Evolutionary conservation across 345 rosid genomes (phyloP), one percentile per base, ranked within the genome.

Genomic region (Lepidium didymum): DNA sequence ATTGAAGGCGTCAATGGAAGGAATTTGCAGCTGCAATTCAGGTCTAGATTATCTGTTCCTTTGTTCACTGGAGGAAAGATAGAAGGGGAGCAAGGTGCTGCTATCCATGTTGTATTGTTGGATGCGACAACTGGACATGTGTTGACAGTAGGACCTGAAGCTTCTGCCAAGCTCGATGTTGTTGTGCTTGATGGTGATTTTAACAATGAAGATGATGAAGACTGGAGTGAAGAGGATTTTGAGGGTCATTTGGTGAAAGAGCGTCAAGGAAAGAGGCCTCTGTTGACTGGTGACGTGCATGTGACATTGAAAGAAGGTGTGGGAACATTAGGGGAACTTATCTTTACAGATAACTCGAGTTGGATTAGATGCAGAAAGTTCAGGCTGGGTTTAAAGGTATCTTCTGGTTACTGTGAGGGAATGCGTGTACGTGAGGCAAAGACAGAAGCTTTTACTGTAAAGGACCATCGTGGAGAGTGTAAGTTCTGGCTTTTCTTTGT

Each of bases 401-500:
- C 89, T 42, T 68, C 83, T 14, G 96, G 89, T 56, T 84, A 53
- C 78, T 86, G 83, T 74, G 96, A 89, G 53, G 87, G 87, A 13
- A 68, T 89, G 49, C 96, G 82, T 57, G 80, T 91, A 8, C 90
- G 96, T 25, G 99, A 94, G 82, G 99, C 99, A 4, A 94, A 91
- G 79, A 89, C 99, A 2, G 99, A 94, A 47, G 91, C 99, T 52
- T 94, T 94, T 60, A 91, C 91, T 6, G 99, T 94, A 34, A 94
- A 94, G 83, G 99, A 94, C 75, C 99, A 94, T 56, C 75, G 99
- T 63, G 99, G 99, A 78, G 97, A 94, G 79, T 78, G 99, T 91
- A 72, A 80, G 87, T 78, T 78, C 64, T 51, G n/a, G 5, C 37
- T 36, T 62, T 42, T 42, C 1, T 38, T 36, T 40, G 15, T 57